Percentiles rank a stretch among this genome's conserved stretches.
phyloP scores from a whole-genome alignment of 805 yeast genomes.

The Wickerhamiella kurtzmanii region DNA sequence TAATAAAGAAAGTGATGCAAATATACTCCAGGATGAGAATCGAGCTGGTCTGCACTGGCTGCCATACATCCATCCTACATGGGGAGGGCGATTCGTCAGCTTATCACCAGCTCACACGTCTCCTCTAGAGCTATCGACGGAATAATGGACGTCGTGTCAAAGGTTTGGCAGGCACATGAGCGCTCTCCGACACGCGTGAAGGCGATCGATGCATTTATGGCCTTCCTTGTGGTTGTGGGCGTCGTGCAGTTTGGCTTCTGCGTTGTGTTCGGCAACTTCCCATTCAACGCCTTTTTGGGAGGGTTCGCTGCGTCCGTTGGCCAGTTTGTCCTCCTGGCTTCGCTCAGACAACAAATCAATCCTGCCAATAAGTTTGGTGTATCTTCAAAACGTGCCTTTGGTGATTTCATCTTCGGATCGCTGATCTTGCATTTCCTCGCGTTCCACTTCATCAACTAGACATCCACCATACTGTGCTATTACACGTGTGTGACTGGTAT shows the following conservation, averaged over 20 bases:
- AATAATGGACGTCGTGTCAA: slow-evolving; percentile 15
- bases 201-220: slow-evolving; percentile 66
- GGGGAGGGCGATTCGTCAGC: too few species aligned
- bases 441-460: slow-evolving; percentile 74
- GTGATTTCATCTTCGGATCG: slow-evolving; percentile 79
- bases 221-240: slow-evolving; percentile 62
- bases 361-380: slow-evolving; percentile 29
- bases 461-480: too few species aligned
- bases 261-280: slow-evolving; percentile 68
- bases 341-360: slow-evolving; percentile 56
- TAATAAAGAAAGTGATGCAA: too few species aligned
- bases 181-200: slow-evolving; percentile 27
- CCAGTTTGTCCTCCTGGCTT: slow-evolving; percentile 75
- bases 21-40: too few species aligned
- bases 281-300: slow-evolving; percentile 91
- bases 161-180: slow-evolving; percentile 19
- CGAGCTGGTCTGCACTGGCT: too few species aligned
- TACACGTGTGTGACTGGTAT: too few species aligned
- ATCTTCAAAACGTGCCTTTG: slow-evolving; percentile 55
- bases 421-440: slow-evolving; percentile 78
- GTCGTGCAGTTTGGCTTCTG: slow-evolving; percentile 67
- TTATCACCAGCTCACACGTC: too few species aligned
- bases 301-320: slow-evolving; percentile 90
- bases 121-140: not conserved
- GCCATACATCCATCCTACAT: too few species aligned